Conservation (phyloP, 495 filamentous ascomycete genomes). For the Xylaria scruposa region DNA sequence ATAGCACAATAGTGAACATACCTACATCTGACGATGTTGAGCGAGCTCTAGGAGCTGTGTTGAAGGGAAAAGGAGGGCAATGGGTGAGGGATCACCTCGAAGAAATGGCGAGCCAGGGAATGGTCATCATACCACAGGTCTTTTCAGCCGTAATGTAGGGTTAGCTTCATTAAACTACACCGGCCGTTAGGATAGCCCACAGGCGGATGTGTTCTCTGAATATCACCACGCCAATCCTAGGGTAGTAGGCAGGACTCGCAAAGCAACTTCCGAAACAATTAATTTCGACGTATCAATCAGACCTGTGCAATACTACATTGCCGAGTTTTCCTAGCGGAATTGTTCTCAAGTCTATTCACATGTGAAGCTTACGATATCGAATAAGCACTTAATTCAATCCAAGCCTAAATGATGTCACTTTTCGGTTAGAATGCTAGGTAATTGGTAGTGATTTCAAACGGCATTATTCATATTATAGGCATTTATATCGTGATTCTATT, state of each 20-base stretch:
- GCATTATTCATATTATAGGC: slow-evolving; percentile 18
- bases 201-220: not conserved
- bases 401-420: not conserved
- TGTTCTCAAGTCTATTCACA: not conserved
- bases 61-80: slow-evolving; percentile 1
- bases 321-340: not conserved
- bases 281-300: not conserved
- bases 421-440: not conserved
- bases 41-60: not conserved
- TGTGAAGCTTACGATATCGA: no score
- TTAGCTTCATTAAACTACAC: not conserved
- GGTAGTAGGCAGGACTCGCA: not conserved
- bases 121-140: slow-evolving; percentile 11
- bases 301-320: no score
- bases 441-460: not conserved
- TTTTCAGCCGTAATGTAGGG: slow-evolving; percentile 8
- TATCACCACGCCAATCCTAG: not conserved
- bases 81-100: slow-evolving; percentile 23
- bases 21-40: slow-evolving; percentile 13
- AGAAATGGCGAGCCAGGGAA: slow-evolving; percentile 11
- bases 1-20: not conserved
- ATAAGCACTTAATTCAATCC: not conserved
- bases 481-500: slow-evolving; percentile 11
- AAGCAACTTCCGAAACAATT: not conserved
- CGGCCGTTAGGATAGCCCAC: not conserved